phyloP scores from a whole-genome alignment of 139 green algal species.

The Diplosphaera chodatii region DNA sequence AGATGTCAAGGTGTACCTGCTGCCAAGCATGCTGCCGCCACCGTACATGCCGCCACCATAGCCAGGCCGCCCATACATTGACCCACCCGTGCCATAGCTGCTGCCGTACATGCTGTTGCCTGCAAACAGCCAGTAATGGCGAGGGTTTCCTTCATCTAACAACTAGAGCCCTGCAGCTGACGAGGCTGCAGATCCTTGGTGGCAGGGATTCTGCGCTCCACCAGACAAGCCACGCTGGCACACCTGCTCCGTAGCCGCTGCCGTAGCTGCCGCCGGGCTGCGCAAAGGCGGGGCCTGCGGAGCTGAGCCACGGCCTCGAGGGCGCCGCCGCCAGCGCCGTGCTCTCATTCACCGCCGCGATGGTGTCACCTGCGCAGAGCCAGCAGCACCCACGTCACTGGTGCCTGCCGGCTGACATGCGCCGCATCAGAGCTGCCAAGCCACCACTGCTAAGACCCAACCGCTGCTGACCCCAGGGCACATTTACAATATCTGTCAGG shows the following conservation, averaged over 20 bases:
- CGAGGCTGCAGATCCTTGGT: too few species aligned
- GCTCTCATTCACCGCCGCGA: background rate
- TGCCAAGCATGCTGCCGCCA: conserved; percentile 5
- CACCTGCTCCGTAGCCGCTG: conserved; percentile 4
- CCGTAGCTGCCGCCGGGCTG: conserved; percentile 14
- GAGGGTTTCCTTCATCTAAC: too few species aligned
- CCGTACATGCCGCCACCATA: conserved; percentile 34
- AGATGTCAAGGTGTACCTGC: conserved; percentile 30
- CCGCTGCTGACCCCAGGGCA: too few species aligned
- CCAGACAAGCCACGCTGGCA: too few species aligned
- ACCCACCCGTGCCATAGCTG: conserved; percentile 15
- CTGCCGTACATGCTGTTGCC: conserved; percentile 14
- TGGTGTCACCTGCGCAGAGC: background rate
- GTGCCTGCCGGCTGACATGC: too few species aligned
- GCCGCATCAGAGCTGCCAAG: too few species aligned
- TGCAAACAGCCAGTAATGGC: conserved; percentile 2
- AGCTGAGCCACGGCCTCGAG: background rate
- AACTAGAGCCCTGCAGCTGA: too few species aligned
- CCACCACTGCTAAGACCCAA: too few species aligned
- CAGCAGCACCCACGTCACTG: too few species aligned
- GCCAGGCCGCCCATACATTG: conserved; percentile 27
- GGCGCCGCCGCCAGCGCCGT: background rate
- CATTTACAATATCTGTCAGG: too few species aligned
- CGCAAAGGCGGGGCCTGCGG: background rate
- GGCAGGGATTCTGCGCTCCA: too few species aligned